Base-by-base conservation (phyloP, 1,284 basidiomycete genomes). In the Tremellales sp. region DNA sequence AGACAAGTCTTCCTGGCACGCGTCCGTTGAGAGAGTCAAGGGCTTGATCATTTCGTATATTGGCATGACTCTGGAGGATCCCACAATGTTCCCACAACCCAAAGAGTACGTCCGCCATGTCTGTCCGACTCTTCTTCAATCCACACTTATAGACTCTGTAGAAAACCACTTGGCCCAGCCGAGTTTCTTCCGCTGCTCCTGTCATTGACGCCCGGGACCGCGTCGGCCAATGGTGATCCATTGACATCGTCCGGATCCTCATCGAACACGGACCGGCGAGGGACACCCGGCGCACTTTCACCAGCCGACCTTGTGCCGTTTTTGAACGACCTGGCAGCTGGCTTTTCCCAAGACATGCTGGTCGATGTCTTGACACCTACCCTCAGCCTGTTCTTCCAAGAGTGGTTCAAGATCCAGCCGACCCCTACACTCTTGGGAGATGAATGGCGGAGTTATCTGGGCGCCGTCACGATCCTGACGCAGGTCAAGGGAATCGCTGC, bases 31-130 rank as follows among this genome's bases (percentile, higher is more conserved):
- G 40, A 87, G 85, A 63, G 71, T 89, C 24, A 84, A 85, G 36
- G 81, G 85, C 46, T 78, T 97, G 15, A 73, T 98, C 48, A 82
- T 97, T 53, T 91, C 88, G 46, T 98, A 98, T 72, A 82, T 85
- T 12, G 93, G 93, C 7, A 80, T 97, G 51, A 86, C 84, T 13
- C 76, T 98, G 8, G 89, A 94, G 72, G 91, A 93, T 54, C 89
- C 93, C 0, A 69, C 70, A 40, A 93, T 97, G 87, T 97, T 99
- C 60, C 87, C 90, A 42, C 88, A 92, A 64, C 89, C 92, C 0
- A 55, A 73, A 51, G 81, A 81, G 83, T 87, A 72, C 26, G 84
- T 79, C 6, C 12, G 19, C 29, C 13, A n/a, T 27, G 27, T 8
- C 13, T 15, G 23, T 31, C 2, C 10, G 27, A 12, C n/a, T 6